Percentiles rank a stretch among this genome's conserved stretches.
phyloP scores from a whole-genome alignment of 1,284 basidiomycete species.

The Ganoderma multipileum region DNA sequence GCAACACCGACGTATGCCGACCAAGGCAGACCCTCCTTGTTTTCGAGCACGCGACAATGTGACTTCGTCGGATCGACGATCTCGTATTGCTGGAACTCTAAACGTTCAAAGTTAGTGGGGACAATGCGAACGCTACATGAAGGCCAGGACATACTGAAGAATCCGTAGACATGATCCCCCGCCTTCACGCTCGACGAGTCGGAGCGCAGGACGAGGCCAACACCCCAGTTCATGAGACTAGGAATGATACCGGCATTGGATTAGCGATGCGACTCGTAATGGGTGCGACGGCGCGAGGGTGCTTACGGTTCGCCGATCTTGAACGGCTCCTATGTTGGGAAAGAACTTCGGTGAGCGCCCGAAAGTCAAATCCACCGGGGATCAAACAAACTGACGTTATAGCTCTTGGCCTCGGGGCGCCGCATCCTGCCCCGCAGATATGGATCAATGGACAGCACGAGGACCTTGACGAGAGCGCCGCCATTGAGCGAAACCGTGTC shows the following conservation, averaged over 20 bases:
- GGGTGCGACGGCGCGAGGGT: too few species aligned
- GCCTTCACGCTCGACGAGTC: constrained; percentile 45
- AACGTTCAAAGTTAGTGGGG: not conserved
- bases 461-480: constrained; percentile 56
- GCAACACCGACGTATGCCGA: constrained; percentile 40
- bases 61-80: constrained; percentile 12
- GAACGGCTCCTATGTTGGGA: constrained; percentile 17
- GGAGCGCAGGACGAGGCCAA: constrained; percentile 52
- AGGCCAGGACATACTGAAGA: constrained; percentile 29
- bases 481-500: constrained; percentile 56
- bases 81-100: constrained; percentile 36
- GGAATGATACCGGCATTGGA: not conserved
- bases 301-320: constrained; percentile 26
- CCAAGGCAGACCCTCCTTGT: constrained; percentile 39
- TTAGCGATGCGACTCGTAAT: not conserved
- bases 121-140: not conserved
- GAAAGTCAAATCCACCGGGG: not conserved
- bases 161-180: constrained; percentile 53
- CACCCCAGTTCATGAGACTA: constrained; percentile 38
- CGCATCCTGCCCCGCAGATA: constrained; percentile 51
- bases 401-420: constrained; percentile 17
- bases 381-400: not conserved
- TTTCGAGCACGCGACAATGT: constrained; percentile 31
- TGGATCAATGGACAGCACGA: constrained; percentile 56
- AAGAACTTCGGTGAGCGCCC: not conserved